These are phyloP conservation scores for Erythrobasidium yunnanense DNA, from an alignment of 768 basidiomycete genomes.

Conservation along the genomic window DNA sequence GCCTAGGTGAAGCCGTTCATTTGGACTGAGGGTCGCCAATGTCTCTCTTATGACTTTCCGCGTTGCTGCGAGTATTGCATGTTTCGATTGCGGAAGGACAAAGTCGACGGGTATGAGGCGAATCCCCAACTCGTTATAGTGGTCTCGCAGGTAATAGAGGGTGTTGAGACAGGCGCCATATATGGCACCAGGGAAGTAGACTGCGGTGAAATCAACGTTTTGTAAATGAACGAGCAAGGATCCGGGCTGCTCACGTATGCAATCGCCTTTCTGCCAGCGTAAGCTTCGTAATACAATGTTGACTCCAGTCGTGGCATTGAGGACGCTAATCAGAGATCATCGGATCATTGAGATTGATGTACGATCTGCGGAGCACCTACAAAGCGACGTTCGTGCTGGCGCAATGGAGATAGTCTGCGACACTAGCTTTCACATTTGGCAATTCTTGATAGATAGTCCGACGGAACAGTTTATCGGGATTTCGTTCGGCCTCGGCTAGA, in stretches of 20 bases:
- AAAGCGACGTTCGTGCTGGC: conserved; percentile 32
- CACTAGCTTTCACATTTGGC: neutral
- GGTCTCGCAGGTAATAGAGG: conserved; percentile 29
- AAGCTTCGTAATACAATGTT: conserved; percentile 28
- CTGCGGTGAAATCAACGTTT: no score
- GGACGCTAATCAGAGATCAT: conserved; percentile 15
- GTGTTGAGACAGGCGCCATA: conserved; percentile 30
- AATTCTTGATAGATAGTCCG: conserved; percentile 20
- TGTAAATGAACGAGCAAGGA: no score
- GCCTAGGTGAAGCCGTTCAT: conserved; percentile 37
- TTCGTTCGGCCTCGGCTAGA: conserved; percentile 1
- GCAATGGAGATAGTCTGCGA: conserved; percentile 29
- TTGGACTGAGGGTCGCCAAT: neutral
- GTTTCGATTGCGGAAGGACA: conserved; percentile 31
- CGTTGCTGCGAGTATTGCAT: conserved; percentile 1
- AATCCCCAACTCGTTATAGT: conserved; percentile 17
- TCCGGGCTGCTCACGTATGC: conserved; percentile 14
- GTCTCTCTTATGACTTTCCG: conserved; percentile 12
- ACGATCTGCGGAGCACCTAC: neutral
- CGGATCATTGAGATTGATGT: neutral
- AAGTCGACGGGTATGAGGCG: conserved; percentile 28
- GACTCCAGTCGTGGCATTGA: conserved; percentile 32
- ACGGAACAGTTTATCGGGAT: conserved; percentile 31
- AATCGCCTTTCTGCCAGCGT: conserved; percentile 32
- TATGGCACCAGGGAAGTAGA: conserved; percentile 29